A percentile compares a stretch with the other conserved stretches of the same genome.
Conservation (phyloP, 768 basidiomycete genomes). For the Termitomyces heimii region DNA sequence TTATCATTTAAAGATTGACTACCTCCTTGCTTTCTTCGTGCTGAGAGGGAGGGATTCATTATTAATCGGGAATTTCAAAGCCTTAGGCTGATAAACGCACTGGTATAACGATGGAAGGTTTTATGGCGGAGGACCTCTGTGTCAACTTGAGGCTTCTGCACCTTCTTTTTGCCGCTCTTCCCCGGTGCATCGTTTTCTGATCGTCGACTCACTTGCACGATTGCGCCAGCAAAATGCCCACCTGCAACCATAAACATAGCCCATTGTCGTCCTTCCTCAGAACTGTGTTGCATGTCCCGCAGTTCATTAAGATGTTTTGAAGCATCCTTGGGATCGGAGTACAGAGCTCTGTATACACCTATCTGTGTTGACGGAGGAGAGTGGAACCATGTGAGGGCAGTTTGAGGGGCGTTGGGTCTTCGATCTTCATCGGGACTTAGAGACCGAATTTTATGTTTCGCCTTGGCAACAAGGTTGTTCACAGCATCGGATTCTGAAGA, state of each 20-base stretch:
- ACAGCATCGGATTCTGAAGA: constrained; percentile 63
- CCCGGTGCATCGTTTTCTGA: constrained; percentile 38
- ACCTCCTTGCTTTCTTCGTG: constrained; percentile 96
- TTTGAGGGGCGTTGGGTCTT: constrained; percentile 33
- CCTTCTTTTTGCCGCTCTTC: constrained; percentile 45
- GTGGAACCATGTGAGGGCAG: constrained; percentile 88
- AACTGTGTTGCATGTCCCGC: constrained; percentile 52
- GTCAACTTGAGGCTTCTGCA: constrained; percentile 65
- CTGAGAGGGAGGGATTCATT: constrained; percentile 33
- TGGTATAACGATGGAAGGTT: constrained; percentile 98
- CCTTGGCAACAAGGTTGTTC: constrained; percentile 57
- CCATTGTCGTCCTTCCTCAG: constrained; percentile 67
- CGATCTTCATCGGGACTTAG: constrained; percentile 36
- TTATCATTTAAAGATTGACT: constrained; percentile 91
- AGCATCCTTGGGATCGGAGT: constrained; percentile 44
- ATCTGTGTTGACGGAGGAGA: constrained; percentile 84
- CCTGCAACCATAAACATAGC: constrained; percentile 96
- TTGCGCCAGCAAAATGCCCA: constrained; percentile 95
- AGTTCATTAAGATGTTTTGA: constrained; percentile 54
- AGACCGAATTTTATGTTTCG: constrained; percentile 40
- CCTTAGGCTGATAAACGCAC: constrained; percentile 39
- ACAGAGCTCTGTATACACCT: constrained; percentile 77
- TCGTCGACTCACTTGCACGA: constrained; percentile 63
- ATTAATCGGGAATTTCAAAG: not conserved
- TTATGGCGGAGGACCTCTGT: constrained; percentile 84